Percentiles rank a stretch among this genome's conserved stretches.
phyloP scores from a whole-genome alignment of 202 grass and related monocot genomes.

The Panicum hallii region DNA sequence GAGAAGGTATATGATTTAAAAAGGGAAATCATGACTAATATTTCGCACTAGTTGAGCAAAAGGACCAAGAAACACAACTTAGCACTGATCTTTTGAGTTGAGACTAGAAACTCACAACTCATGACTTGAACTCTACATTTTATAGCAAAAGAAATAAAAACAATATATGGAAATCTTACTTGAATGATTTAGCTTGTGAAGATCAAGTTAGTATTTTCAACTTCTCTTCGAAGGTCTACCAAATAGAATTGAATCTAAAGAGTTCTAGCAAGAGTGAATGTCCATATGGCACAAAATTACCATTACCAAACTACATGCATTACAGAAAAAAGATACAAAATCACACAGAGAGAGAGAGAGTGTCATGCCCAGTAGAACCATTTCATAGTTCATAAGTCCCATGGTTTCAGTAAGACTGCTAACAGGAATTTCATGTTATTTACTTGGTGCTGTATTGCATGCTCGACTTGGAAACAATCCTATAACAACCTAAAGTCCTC shows the following conservation, averaged over 20 bases:
- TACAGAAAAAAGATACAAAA: neutral
- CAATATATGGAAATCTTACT: neutral
- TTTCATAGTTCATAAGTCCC: neutral
- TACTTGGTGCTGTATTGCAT: neutral
- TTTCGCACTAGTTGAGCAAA: neutral
- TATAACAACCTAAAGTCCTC: neutral
- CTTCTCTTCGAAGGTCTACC: neutral
- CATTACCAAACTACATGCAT: neutral
- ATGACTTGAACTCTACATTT: neutral
- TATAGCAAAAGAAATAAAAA: slow-evolving; percentile 11
- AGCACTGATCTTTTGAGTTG: neutral
- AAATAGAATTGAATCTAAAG: neutral
- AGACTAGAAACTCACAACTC: neutral
- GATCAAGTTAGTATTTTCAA: neutral
- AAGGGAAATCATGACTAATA: neutral
- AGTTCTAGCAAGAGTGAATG: neutral
- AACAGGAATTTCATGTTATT: neutral
- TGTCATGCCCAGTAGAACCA: neutral
- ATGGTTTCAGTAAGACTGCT: neutral
- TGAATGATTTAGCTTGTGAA: neutral
- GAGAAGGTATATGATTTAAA: neutral
- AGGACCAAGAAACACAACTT: neutral
- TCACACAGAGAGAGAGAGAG: too few species aligned
- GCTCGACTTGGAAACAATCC: neutral
- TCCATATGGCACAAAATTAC: neutral